Base-by-base conservation (phyloP, 163 green algal species). In the Scenedesmus sp. region DNA sequence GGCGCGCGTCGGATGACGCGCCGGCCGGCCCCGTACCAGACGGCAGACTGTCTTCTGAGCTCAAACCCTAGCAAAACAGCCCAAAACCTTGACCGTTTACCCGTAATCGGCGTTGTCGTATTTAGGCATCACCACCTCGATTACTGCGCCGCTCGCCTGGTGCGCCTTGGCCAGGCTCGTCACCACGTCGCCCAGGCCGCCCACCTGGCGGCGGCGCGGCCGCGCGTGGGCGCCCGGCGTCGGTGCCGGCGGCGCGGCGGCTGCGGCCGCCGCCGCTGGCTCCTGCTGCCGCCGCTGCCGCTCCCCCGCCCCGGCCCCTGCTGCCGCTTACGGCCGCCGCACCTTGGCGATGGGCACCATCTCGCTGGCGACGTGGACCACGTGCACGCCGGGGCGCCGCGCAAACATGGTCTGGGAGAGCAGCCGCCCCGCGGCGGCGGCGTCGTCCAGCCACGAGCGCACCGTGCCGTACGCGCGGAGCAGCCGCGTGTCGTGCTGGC, bases 291-390 rank as follows among this genome's bases (percentile, higher is more conserved):
- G n/a, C n/a, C n/a, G n/a, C n/a, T n/a, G n/a, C n/a, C n/a, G n/a
- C n/a, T n/a, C n/a, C n/a, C n/a, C n/a, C n/a, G n/a, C n/a, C n/a
- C n/a, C n/a, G n/a, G n/a, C n/a, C n/a, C n/a, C n/a, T n/a, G n/a
- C n/a, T n/a, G n/a, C n/a, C n/a, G n/a, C 17, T 3, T 1, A 28
- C 22, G 22, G 36, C 34, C 48, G 24, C 39, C 97, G 90, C 54
- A 77, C 69, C 93, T 99, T 99, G 26, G 94, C 94, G 42, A 99
- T 95, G 28, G 96, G 96, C 50, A 96, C 94, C 96, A 98, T 98
- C 84, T 99, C 96, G 2, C 94, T 89, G 4, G 96, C 89, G 9
- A 99, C 83, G 86, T 99, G 96, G 18, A 94, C 84, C 31, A 99
- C 84, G 82, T 94, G 88, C 71, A 99, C 85, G 5, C 84, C 87